Conservation (phyloP, 78 protist genomes). For the Dictyostelium brefeldianum region DNA sequence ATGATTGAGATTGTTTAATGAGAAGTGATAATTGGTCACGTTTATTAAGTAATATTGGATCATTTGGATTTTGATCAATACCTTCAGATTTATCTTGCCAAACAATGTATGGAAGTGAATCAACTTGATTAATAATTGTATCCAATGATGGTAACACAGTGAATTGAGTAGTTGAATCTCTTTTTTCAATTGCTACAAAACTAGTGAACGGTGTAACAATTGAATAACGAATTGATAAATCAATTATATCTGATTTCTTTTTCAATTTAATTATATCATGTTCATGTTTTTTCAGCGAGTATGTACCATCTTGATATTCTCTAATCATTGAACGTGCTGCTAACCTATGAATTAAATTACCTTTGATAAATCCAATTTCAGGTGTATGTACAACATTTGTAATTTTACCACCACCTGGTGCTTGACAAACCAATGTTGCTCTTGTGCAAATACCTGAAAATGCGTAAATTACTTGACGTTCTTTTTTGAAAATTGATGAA, state of each 20-base stretch:
- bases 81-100: conserved; percentile 21
- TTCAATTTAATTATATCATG: conserved; percentile 55
- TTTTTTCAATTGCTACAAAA: conserved; percentile 73
- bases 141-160: neutral
- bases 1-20: neutral
- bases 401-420: conserved; percentile 73
- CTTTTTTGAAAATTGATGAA: conserved; percentile 45
- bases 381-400: conserved; percentile 66
- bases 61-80: neutral
- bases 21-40: conserved; percentile 25
- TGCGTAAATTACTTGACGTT: conserved; percentile 69
- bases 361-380: conserved; percentile 70
- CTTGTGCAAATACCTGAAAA: conserved; percentile 63
- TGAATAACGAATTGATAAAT: conserved; percentile 19
- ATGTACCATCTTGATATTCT: conserved; percentile 79
- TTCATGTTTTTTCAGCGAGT: conserved; percentile 19
- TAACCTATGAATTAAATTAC: conserved; percentile 54
- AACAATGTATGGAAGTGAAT: conserved; percentile 39
- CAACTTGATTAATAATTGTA: conserved; percentile 38
- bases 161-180: conserved; percentile 22
- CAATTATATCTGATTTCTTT: conserved; percentile 51
- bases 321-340: conserved; percentile 83
- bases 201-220: conserved; percentile 71
- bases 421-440: conserved; percentile 63
- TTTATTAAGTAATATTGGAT: conserved; percentile 19